These are phyloP conservation scores for Ceratobasidium sp. DNA, from an alignment of 1,284 basidiomycete genomes.

Conservation along the genomic window DNA sequence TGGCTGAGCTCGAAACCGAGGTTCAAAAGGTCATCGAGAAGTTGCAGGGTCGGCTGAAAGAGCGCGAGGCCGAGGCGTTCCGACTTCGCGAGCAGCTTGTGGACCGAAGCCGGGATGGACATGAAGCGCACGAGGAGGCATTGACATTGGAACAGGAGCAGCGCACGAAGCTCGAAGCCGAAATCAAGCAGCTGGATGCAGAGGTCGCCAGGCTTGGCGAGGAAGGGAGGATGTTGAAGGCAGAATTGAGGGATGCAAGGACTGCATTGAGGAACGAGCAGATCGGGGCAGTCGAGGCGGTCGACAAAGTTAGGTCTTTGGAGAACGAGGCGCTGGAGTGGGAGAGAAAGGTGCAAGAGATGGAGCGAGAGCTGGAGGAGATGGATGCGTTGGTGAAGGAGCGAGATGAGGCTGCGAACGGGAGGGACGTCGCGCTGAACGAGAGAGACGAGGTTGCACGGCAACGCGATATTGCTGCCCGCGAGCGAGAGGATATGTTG, in stretches of 20 bases:
- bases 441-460: slow-evolving; percentile 68
- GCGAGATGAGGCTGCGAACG: slow-evolving; percentile 60
- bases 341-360: slow-evolving; percentile 68
- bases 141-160: slow-evolving; percentile 38
- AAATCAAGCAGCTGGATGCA: slow-evolving; percentile 24
- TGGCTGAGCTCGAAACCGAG: slow-evolving; percentile 35
- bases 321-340: slow-evolving; percentile 18
- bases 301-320: slow-evolving; percentile 13
- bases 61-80: slow-evolving; percentile 42
- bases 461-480: slow-evolving; percentile 70
- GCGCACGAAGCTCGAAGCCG: slow-evolving; percentile 13
- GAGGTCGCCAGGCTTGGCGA: slow-evolving; percentile 30
- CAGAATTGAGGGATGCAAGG: slow-evolving; percentile 40
- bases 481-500: slow-evolving; percentile 62
- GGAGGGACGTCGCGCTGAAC: slow-evolving; percentile 9
- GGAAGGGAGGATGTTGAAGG: slow-evolving; percentile 57
- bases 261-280: slow-evolving; percentile 41
- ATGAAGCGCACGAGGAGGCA: slow-evolving; percentile 42
- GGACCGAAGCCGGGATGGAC: slow-evolving; percentile 33
- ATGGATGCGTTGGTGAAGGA: slow-evolving; percentile 56
- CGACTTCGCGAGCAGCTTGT: slow-evolving; percentile 25
- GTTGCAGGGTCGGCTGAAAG: slow-evolving; percentile 45
- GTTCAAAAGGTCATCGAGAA: slow-evolving; percentile 37
- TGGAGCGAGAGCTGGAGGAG: slow-evolving; percentile 68
- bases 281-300: slow-evolving; percentile 8